Conservation (phyloP, 306 rosid genomes). For the Aeschynomene evenia region DNA sequence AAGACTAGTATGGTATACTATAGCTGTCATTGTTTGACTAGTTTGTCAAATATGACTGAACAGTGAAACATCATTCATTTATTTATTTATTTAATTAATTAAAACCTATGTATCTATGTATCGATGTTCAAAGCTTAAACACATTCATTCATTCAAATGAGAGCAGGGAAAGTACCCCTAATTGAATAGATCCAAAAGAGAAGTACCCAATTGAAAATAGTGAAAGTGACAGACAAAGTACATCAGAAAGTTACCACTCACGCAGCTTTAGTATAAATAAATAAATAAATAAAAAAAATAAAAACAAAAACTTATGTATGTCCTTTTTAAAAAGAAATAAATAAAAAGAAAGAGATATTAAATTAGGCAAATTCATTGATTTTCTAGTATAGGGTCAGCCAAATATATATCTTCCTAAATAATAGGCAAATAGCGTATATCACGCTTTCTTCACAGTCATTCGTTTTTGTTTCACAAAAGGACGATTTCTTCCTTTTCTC, state of each 20-base stretch:
- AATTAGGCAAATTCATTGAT: background rate
- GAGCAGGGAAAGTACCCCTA: background rate
- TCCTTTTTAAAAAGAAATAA: background rate
- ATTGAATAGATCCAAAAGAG: background rate
- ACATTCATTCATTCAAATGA: background rate
- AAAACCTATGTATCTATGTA: too few relatives aligned
- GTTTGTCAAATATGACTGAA: background rate
- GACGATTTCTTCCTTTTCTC: background rate
- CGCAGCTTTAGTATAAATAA: background rate
- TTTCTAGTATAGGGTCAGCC: background rate
- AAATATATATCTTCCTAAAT: background rate
- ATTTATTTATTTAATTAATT: too few relatives aligned
- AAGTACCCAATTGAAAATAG: background rate
- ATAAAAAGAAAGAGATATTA: background rate
- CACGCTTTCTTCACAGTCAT: background rate
- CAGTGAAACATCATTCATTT: background rate
- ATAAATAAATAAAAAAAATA: background rate
- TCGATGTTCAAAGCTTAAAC: background rate
- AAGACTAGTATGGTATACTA: too few relatives aligned
- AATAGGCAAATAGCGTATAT: background rate
- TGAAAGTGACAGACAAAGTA: background rate
- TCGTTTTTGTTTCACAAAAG: background rate
- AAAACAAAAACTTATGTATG: background rate
- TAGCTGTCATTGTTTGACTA: background rate
- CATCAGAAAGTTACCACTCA: constrained; percentile 7